A percentile compares a stretch with the other conserved stretches of the same genome.
Evolutionary conservation across 257 asterid genomes (phyloP).

Genomic region (Avicennia marina): DNA sequence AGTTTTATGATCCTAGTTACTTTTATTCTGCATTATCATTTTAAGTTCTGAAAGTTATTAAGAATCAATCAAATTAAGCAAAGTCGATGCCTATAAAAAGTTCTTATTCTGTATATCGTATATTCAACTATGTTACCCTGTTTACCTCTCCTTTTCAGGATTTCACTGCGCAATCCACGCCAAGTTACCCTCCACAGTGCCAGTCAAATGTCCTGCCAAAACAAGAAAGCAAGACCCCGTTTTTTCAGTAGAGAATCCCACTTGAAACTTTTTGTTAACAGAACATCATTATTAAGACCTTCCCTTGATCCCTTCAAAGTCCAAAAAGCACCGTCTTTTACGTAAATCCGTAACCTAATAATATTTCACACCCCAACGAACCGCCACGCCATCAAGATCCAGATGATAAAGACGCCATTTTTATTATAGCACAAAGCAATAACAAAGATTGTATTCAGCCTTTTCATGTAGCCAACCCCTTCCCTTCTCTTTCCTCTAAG

Average conservation of each 20-base stretch:
- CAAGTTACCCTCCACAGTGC: conserved; percentile 18
- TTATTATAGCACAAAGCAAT: background rate
- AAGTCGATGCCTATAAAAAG: no score
- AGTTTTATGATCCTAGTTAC: no score
- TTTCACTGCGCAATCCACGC: conserved; percentile 13
- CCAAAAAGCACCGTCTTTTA: conserved; percentile 29
- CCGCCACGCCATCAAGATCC: background rate
- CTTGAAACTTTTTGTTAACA: conserved; percentile 21
- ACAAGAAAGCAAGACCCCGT: conserved; percentile 21
- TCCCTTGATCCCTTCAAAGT: conserved; percentile 37
- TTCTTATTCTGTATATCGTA: no score
- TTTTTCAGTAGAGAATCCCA: no score
- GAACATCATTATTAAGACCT: conserved; percentile 37
- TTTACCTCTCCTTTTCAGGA: no score
- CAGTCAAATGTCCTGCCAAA: conserved; percentile 23
- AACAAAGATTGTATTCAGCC: conserved; percentile 20
- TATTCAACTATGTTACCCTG: no score
- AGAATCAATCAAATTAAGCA: no score
- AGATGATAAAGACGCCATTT: conserved; percentile 29
- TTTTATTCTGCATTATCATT: no score
- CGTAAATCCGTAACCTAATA: conserved; percentile 31
- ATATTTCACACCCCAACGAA: conserved; percentile 3
- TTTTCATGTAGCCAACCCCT: conserved; percentile 19
- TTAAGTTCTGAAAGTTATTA: no score
- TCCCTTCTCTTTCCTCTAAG: conserved; percentile 10